phyloP scores from a whole-genome alignment of 2,329 filamentous ascomycete species.

The Lojkania enalia region DNA sequence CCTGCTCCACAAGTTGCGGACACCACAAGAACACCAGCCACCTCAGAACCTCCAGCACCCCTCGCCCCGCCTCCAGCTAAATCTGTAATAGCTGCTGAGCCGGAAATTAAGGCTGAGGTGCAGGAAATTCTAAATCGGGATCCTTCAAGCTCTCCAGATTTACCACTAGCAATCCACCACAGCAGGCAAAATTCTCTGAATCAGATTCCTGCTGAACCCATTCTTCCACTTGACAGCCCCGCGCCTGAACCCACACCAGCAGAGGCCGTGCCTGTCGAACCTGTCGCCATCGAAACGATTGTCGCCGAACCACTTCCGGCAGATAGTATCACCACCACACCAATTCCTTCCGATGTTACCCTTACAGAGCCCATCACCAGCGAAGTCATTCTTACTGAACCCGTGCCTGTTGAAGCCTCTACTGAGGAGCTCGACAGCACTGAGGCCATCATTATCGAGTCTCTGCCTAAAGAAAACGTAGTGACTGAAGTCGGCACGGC shows the following conservation, averaged over 20 bases:
- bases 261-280: not conserved
- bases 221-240: slow-evolving; percentile 14
- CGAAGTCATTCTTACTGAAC: slow-evolving; percentile 2
- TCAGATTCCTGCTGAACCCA: slow-evolving; percentile 22
- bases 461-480: too few relatives aligned
- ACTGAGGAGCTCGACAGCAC: too few relatives aligned
- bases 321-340: slow-evolving; percentile 1
- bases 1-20: slow-evolving; percentile 11
- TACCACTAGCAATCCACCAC: slow-evolving; percentile 45
- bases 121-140: slow-evolving; percentile 25
- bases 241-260: slow-evolving; percentile 1
- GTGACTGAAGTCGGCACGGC: too few relatives aligned
- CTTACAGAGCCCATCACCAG: not conserved
- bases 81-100: slow-evolving; percentile 9
- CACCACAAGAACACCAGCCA: slow-evolving; percentile 1
- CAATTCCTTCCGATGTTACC: not conserved
- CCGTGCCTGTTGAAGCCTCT: not conserved
- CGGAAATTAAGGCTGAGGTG: slow-evolving; percentile 5
- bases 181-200: slow-evolving; percentile 44
- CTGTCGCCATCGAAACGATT: slow-evolving; percentile 1
- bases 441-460: too few relatives aligned
- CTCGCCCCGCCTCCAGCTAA: slow-evolving; percentile 1
- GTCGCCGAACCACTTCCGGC: not conserved
- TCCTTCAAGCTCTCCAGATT: slow-evolving; percentile 48
- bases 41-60: slow-evolving; percentile 5